Base-by-base conservation (phyloP, 2,329 filamentous ascomycete genomes). In the Sarocladium oryzae region DNA sequence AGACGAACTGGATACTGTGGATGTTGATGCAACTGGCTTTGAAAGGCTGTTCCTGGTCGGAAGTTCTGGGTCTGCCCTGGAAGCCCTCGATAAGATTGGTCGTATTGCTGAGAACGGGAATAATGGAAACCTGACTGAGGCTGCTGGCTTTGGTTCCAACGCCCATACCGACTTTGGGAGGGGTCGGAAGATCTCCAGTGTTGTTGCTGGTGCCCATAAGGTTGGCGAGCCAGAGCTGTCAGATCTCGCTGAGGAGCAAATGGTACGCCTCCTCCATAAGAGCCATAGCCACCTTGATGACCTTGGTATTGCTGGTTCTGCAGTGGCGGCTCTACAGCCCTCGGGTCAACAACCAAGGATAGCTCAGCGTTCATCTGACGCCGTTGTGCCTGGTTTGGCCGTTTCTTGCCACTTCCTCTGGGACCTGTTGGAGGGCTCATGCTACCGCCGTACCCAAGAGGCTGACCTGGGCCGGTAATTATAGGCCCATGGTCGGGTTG, bases 331-430 rank as follows among this genome's bases (percentile, higher is more conserved):
- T 48, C 43, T 4, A 48, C 16, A 16, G 65, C 60, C n/a, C 71
- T 71, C 11, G 71, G 63, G 53, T 82, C 77, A 49, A 84, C 71
- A 4, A 78, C 72, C 41, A 84, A 76, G 0, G 77, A 74, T 16
- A 82, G 58, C 56, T 84, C 76, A 4, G 79, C 72, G 52, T 73
- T 82, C 77, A 83, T 80, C 58, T 84, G 79, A 20, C 81, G 75
- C 46, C 81, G 72, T 57, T 84, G 78, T 1, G 81, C 81, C 60
- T 85, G 82, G 54, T 85, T 85, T 2, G 70, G 75, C 20, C 81
- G 77, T 57, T 75, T 81, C 57, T 69, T 69, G 49, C 57, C 54
- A n/a, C 46, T n/a, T 61, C 52, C 50, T 66, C 71, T 56, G 58
- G 60, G 18, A 57, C 49, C 37, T 57, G 54, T 6, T 55, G 45